A percentile compares a stretch with the other conserved stretches of the same genome.
These are phyloP conservation scores for Iris pallida DNA, from an alignment of 116 monocot species.

Conservation along the genomic window DNA sequence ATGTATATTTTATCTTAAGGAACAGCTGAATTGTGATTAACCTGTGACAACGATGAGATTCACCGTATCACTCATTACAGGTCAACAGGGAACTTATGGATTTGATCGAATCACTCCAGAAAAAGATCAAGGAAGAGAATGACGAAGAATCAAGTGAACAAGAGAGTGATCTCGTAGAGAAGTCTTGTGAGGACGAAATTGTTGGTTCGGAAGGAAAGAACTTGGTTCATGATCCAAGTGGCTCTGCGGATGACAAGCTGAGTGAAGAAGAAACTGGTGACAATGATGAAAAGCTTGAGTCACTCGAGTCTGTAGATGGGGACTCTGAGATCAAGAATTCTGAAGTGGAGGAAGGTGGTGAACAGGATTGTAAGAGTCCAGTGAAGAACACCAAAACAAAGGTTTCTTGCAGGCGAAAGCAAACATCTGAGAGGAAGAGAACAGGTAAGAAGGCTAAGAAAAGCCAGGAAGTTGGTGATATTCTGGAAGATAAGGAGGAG, in stretches of 20 bases:
- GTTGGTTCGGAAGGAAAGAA: constrained; percentile 5
- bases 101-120: constrained; percentile 39
- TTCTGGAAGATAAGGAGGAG: neutral
- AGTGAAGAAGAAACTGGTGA: neutral
- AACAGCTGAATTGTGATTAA: too few relatives aligned
- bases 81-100: constrained; percentile 25
- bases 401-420: constrained; percentile 10
- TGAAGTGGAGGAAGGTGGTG: constrained; percentile 8
- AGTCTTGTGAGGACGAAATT: constrained; percentile 7
- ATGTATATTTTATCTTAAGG: too few relatives aligned
- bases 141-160: constrained; percentile 2
- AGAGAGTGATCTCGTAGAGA: constrained; percentile 3
- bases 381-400: constrained; percentile 1
- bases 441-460: constrained; percentile 8
- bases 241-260: neutral
- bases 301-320: constrained; percentile 3
- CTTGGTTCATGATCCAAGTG: neutral
- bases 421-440: neutral
- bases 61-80: neutral
- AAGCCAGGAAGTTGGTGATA: neutral
- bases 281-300: constrained; percentile 3
- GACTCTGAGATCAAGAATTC: constrained; percentile 15
- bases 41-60: too few relatives aligned
- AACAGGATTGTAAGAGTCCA: constrained; percentile 7
- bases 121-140: constrained; percentile 27